Base-by-base conservation (phyloP, 2,329 filamentous ascomycete genomes). In the Teratosphaeria gauchensis region DNA sequence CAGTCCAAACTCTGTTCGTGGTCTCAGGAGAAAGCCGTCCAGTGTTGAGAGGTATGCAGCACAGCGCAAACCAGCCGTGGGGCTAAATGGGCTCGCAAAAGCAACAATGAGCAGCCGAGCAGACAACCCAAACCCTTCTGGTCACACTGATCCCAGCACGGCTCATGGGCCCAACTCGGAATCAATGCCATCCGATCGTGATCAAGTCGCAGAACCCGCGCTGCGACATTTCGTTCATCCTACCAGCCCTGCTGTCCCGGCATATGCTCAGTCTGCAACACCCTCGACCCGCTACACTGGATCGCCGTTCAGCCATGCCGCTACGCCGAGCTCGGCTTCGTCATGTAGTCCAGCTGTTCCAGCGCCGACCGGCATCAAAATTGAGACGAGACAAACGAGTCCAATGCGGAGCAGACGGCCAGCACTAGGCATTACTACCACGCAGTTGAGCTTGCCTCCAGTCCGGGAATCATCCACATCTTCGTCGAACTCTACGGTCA, bases 241-340 rank as follows among this genome's bases (percentile, higher is more conserved):
- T 21, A 28, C 4, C 38, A 63, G 66, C 8, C 63, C 67, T 21
- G 62, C 67, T 2, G 54, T 65, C 4, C 56, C 61, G 16, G 54
- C 53, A 16, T 84, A 86, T 71, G 81, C 79, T 2, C 79, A 85
- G 56, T 90, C 87, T 61, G 83, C 79, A 28, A 90, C 87, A 59
- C 87, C 88, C 42, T 91, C 88, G 3, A 90, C 88, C 1, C 79
- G 85, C 61, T 90, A 88, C 66, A 89, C 87, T 1, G 88, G 84
- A 58, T 91, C 88, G 1, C 84, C 86, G 4, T 91, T 90, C 72
- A 91, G 88, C 68, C 81, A 88, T 62, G 87, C 88, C 60, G 90
- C 88, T 0, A 91, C 88, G 2, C 88, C 88, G 6, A 90, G 87
- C 4, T 91, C 88, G 9, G 85, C 88, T 62, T 87, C 85, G 7